Base-by-base conservation (phyloP, 1,284 basidiomycete genomes). In the Pulveroboletus sp. region DNA sequence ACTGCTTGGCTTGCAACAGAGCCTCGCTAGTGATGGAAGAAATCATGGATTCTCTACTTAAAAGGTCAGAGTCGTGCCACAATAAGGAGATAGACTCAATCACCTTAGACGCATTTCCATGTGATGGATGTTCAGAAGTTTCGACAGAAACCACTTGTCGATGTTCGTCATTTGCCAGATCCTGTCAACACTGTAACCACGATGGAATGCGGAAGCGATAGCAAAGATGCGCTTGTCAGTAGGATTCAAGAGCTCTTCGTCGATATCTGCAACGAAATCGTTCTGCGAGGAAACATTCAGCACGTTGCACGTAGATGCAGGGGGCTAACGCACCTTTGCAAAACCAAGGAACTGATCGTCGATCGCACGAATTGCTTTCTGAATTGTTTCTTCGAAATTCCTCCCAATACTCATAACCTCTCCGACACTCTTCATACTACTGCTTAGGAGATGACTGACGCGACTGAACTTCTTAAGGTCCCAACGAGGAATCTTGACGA, bases 321-420 rank as follows among this genome's bases (percentile, higher is more conserved):
- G 18, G 5, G 15, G 3, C 11, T 5, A 33, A 67, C 76, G 10
- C 43, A 92, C 91, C 81, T 92, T 88, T 9, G 91, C 87, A 75
- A 99, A 99, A 6, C 96, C 96, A 66, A 85, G 77, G 75, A 98
- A 98, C 63, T 89, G 88, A 71, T 96, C 95, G 72, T 99, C 96
- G 68, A 99, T 97, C 18, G 94, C 89, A 39, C 96, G 82, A 62
- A 99, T 98, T 2, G 96, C 96, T 78, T 98, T 98, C 74, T 99
- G 96, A 60, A 98, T 91, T 0, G 94, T 96, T 79, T 99, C 96
- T 74, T 98, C 96, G 68, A 99, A 99, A 14, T 94, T 97, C 64
- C 96, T 83, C 25, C 96, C 97, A 64, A 99, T 98, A 62, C 92
- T 93, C 97, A 99, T 99, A 56, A 99, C 96, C 76, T 99, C 96